Conservation (phyloP, 140 eudicot species). For the Erigeron philadelphicus region DNA sequence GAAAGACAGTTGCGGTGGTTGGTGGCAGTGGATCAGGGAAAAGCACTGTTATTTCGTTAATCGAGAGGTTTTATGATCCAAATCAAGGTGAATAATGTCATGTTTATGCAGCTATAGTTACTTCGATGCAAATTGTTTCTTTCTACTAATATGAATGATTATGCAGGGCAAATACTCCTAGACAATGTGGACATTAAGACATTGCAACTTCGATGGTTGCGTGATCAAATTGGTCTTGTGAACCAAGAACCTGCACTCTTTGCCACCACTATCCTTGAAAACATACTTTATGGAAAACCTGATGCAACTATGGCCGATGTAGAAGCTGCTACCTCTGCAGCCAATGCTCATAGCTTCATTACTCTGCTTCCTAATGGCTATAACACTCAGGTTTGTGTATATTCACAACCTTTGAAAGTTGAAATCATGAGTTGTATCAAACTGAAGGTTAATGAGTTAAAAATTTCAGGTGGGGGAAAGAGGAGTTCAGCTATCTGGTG, state of each 20-base stretch:
- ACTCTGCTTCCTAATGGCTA: conserved; percentile 89
- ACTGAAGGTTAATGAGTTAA: not conserved
- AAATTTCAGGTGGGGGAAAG: conserved; percentile 75
- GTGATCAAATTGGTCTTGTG: conserved; percentile 91
- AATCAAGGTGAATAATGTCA: conserved; percentile 55
- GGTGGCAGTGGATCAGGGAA: conserved; percentile 99
- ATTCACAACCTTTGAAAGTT: not conserved
- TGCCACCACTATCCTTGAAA: conserved; percentile 94
- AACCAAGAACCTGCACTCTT: conserved; percentile 99
- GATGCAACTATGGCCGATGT: conserved; percentile 83
- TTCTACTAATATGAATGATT: not conserved
- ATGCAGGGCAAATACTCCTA: conserved; percentile 73
- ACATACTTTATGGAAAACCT: conserved; percentile 86
- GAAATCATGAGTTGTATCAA: not conserved
- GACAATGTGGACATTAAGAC: conserved; percentile 86
- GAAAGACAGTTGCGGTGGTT: conserved; percentile 95
- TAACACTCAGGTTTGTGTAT: conserved; percentile 67
- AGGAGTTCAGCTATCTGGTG: conserved; percentile 95
- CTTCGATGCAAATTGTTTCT: not conserved
- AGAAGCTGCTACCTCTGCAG: conserved; percentile 85
- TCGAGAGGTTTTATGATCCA: conserved; percentile 94
- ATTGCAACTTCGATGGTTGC: conserved; percentile 76
- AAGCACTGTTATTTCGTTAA: conserved; percentile 91
- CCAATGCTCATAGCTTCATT: conserved; percentile 94
- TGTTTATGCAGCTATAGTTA: not conserved